Evolutionary conservation across 495 filamentous ascomycete genomes (phyloP).

Genomic region (Penicillium mononematosum): DNA sequence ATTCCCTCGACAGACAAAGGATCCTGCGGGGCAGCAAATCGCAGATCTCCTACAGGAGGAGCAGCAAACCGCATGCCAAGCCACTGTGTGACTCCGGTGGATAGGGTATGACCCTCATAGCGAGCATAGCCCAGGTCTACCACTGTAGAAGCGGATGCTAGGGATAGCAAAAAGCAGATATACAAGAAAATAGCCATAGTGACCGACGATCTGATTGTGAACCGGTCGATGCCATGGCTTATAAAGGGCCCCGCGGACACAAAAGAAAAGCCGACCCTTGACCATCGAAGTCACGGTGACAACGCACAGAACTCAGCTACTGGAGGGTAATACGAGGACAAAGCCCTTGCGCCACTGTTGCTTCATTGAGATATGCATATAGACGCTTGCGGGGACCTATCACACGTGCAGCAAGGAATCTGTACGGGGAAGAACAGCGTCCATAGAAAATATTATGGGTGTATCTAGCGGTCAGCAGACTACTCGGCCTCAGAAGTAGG

Average conservation of each 20-base stretch:
- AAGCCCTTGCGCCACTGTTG: neutral
- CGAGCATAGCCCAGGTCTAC: constrained; percentile 45
- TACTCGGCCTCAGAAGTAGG: neutral
- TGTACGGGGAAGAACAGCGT: neutral
- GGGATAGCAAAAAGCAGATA: constrained; percentile 19
- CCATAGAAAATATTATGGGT: neutral
- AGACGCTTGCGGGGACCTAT: constrained; percentile 4
- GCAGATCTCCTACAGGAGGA: constrained; percentile 54
- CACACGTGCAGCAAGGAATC: constrained; percentile 2
- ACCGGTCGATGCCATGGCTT: constrained; percentile 9
- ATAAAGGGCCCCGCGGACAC: constrained; percentile 7
- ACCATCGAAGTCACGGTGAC: neutral
- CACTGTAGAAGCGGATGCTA: constrained; percentile 25
- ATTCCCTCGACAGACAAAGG: constrained; percentile 41
- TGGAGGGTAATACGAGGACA: neutral
- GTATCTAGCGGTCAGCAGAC: neutral
- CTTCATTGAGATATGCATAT: neutral
- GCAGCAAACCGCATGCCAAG: constrained; percentile 66
- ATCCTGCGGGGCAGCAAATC: constrained; percentile 60
- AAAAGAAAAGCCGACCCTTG: constrained; percentile 10
- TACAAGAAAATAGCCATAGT: constrained; percentile 18
- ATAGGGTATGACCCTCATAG: constrained; percentile 37
- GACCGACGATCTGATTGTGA: constrained; percentile 4
- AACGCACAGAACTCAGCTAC: neutral
- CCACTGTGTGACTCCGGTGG: constrained; percentile 59